These are phyloP conservation scores for Penicillium roqueforti DNA, from an alignment of 495 filamentous ascomycete species.

Conservation along the genomic window DNA sequence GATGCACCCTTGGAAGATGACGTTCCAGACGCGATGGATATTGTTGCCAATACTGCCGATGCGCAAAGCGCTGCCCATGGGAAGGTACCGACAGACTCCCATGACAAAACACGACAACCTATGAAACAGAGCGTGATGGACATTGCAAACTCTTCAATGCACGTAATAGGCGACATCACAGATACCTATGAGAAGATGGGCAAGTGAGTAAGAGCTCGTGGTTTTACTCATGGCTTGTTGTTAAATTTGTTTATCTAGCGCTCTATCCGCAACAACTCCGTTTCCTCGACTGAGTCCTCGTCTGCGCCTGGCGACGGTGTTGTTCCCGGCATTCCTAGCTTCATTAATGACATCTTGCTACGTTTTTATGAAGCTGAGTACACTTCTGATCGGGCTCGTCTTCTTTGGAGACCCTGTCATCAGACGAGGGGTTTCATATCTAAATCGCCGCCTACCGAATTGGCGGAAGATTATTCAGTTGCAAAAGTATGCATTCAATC, in stretches of 20 bases:
- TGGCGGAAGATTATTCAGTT: constrained; percentile 75
- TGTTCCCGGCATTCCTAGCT: constrained; percentile 54
- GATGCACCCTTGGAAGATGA: constrained; percentile 39
- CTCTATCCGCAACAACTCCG: constrained; percentile 69
- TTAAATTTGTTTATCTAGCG: constrained; percentile 37
- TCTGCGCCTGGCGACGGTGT: constrained; percentile 55
- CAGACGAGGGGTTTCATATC: constrained; percentile 50
- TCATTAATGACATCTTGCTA: constrained; percentile 64
- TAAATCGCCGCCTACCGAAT: constrained; percentile 64
- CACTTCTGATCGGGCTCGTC: constrained; percentile 60
- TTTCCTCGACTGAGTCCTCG: constrained; percentile 63
- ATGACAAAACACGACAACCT: constrained; percentile 79
- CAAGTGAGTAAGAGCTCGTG: constrained; percentile 51
- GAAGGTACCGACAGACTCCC: constrained; percentile 37
- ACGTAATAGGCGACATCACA: constrained; percentile 63
- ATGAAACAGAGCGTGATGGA: constrained; percentile 74
- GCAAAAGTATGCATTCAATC: constrained; percentile 48
- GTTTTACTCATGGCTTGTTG: neutral
- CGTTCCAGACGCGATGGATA: constrained; percentile 60
- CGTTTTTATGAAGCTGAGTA: constrained; percentile 61
- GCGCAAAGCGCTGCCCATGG: constrained; percentile 56
- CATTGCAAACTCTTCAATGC: constrained; percentile 70
- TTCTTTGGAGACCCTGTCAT: constrained; percentile 83
- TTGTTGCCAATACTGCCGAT: constrained; percentile 49
- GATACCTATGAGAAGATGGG: constrained; percentile 78